These are phyloP conservation scores for Capsicum rhomboideum DNA, from an alignment of 257 asterid genomes.

Conservation along the genomic window DNA sequence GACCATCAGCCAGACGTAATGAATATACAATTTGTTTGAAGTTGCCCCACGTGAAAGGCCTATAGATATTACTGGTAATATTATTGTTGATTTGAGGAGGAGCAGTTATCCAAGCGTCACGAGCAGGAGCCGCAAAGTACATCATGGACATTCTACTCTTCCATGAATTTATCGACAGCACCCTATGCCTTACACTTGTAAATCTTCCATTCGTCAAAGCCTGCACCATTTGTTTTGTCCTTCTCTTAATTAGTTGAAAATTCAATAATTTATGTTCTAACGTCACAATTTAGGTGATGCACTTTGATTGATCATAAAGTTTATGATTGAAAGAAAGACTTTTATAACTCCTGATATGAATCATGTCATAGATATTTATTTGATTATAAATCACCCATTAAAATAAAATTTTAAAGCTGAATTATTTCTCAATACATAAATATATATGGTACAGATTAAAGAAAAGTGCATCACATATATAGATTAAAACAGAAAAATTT, in stretches of 20 bases:
- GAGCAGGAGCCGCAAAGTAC: conserved; percentile 67
- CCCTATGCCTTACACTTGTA: conserved; percentile 61
- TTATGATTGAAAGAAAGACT: no score
- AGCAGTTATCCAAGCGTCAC: conserved; percentile 31
- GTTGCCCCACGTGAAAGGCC: conserved; percentile 65
- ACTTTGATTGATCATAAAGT: neutral
- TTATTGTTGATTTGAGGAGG: conserved; percentile 19
- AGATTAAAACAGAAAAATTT: no score
- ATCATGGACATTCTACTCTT: conserved; percentile 56
- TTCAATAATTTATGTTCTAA: no score
- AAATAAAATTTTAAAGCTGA: no score
- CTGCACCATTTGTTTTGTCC: neutral
- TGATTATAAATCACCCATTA: no score
- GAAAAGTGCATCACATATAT: no score
- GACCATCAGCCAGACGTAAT: conserved; percentile 38
- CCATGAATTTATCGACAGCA: conserved; percentile 20
- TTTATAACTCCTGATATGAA: no score
- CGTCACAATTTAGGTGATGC: no score
- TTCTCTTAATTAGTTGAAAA: no score
- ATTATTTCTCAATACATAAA: no score
- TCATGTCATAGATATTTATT: no score
- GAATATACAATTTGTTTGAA: conserved; percentile 44
- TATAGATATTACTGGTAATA: conserved; percentile 13
- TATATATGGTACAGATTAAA: no score
- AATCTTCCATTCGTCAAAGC: conserved; percentile 70